phyloP scores from a whole-genome alignment of 371 early-diverging fungal species.

The Lichtheimia corymbifera region DNA sequence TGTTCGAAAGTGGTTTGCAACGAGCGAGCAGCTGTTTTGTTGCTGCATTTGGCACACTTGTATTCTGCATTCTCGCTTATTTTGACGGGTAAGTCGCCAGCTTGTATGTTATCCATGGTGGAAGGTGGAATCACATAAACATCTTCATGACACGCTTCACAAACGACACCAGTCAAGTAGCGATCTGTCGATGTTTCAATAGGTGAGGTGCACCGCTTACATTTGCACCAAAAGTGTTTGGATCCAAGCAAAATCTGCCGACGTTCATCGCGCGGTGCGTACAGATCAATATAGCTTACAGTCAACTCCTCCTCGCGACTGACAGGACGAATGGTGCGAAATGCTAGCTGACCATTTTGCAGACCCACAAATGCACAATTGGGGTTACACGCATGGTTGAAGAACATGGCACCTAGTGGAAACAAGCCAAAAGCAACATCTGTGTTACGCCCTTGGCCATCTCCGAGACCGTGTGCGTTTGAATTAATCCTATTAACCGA shows the following conservation, averaged over 20 bases:
- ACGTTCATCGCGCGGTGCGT: constrained; percentile 69
- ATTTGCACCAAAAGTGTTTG: constrained; percentile 77
- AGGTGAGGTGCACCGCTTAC: constrained; percentile 61
- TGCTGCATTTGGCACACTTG: constrained; percentile 51
- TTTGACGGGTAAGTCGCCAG: constrained; percentile 11
- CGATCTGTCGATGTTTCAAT: constrained; percentile 68
- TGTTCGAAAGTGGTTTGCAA: constrained; percentile 42
- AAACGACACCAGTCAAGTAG: constrained; percentile 66
- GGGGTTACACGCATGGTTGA: constrained; percentile 71
- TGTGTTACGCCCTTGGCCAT: constrained; percentile 52
- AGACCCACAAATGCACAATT: constrained; percentile 64
- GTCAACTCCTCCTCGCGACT: constrained; percentile 58
- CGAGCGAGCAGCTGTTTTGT: constrained; percentile 32
- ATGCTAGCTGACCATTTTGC: constrained; percentile 49
- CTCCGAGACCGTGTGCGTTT: constrained; percentile 59
- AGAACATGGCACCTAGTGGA: constrained; percentile 63
- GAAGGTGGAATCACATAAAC: constrained; percentile 66
- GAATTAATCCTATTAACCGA: constrained; percentile 50
- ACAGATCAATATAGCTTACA: constrained; percentile 68
- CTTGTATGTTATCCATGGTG: constrained; percentile 26
- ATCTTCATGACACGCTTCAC: constrained; percentile 57
- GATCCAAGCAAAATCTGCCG: constrained; percentile 59
- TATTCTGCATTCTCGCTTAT: constrained; percentile 37
- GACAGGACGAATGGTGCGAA: constrained; percentile 62
- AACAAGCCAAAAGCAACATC: constrained; percentile 66